Conservation (phyloP, 164 flowering plant genomes). For the Macadamia integrifolia region DNA sequence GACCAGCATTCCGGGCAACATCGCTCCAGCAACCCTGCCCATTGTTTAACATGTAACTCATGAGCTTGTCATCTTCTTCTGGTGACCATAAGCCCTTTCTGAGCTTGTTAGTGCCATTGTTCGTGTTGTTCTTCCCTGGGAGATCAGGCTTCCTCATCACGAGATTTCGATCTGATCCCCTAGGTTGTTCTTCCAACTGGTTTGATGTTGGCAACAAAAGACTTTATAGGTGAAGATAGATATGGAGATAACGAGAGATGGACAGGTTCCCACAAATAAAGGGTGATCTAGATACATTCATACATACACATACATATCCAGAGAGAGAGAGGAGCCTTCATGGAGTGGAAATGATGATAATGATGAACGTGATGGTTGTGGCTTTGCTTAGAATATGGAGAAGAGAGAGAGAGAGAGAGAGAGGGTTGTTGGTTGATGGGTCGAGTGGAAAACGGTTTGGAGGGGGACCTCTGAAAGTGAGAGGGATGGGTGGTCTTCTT, state of each 20-base stretch:
- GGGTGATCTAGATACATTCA: not conserved
- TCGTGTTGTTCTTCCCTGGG: conserved; percentile 17
- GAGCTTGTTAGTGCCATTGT: conserved; percentile 27
- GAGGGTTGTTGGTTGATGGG: conserved; percentile 53
- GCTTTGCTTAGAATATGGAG: conserved; percentile 54
- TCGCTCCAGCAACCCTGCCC: conserved; percentile 86
- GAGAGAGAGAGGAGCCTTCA: conserved; percentile 27
- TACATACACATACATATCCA: not conserved
- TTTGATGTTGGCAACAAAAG: conserved; percentile 3
- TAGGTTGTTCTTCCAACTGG: conserved; percentile 4
- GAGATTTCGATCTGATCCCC: not conserved
- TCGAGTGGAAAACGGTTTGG: conserved; percentile 78
- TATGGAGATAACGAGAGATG: not conserved
- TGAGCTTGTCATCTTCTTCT: conserved; percentile 68
- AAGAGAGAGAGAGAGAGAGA: conserved; percentile 23
- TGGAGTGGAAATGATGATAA: conserved; percentile 45
- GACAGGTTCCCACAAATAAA: not conserved
- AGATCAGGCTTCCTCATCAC: conserved; percentile 47
- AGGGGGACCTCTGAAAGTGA: conserved; percentile 46
- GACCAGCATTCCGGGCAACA: conserved; percentile 64
- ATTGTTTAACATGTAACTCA: conserved; percentile 56
- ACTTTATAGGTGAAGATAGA: conserved; percentile 4
- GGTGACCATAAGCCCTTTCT: conserved; percentile 77
- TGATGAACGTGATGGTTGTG: conserved; percentile 41
- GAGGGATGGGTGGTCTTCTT: conserved; percentile 46